phyloP scores from a whole-genome alignment of 805 yeast genomes.

The Wickerhamiella kurtzmanii region DNA sequence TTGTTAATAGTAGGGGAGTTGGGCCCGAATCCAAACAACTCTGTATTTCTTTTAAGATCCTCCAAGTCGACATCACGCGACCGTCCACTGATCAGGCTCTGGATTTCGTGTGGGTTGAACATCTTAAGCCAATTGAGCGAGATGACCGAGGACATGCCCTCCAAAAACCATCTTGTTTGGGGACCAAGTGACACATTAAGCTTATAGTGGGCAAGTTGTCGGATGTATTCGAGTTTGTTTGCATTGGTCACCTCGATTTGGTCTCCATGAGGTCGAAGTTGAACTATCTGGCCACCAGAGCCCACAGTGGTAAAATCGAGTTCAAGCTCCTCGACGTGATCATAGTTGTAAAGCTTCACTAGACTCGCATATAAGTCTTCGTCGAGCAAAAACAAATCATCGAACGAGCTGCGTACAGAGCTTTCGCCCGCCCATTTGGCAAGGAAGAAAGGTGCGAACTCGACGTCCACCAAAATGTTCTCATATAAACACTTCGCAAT shows the following conservation, averaged over 20 bases:
- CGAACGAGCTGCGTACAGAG: slow-evolving; percentile 41
- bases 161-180: slow-evolving; percentile 50
- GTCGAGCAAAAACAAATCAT: slow-evolving; percentile 66
- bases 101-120: slow-evolving; percentile 76
- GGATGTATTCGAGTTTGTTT: slow-evolving; percentile 52
- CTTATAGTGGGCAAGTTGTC: slow-evolving; percentile 65
- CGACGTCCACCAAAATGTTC: slow-evolving; percentile 62
- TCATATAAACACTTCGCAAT: slow-evolving; percentile 86
- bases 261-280: slow-evolving; percentile 50
- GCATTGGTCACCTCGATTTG: slow-evolving; percentile 49
- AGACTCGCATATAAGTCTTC: slow-evolving; percentile 49
- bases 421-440: slow-evolving; percentile 44
- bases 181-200: slow-evolving; percentile 47
- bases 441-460: slow-evolving; percentile 77
- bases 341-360: slow-evolving; percentile 45
- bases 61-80: slow-evolving; percentile 51
- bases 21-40: slow-evolving; percentile 44
- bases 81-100: slow-evolving; percentile 73
- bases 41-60: slow-evolving; percentile 53
- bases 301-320: slow-evolving; percentile 50
- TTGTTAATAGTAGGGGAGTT: slow-evolving; percentile 44
- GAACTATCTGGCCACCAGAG: slow-evolving; percentile 30
- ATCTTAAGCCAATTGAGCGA: slow-evolving; percentile 63
- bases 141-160: slow-evolving; percentile 58
- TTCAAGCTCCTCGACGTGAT: slow-evolving; percentile 42